Conservation (phyloP, 179 eudicot genomes). For the Silene coronaria region DNA sequence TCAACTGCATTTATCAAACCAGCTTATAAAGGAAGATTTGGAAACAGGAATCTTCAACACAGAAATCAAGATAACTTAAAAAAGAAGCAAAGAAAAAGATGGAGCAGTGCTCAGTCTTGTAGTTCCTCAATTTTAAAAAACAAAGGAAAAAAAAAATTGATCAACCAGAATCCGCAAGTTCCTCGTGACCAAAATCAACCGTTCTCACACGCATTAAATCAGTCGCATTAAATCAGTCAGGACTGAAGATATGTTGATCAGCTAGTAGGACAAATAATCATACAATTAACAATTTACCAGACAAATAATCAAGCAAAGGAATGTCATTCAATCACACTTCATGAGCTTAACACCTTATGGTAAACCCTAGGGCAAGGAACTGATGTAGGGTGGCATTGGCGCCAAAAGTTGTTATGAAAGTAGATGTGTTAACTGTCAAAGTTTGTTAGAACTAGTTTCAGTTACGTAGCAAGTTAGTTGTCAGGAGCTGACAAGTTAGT, state of each 20-base stretch:
- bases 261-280: neutral
- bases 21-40: slow-evolving; percentile 6
- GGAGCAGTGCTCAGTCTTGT: neutral
- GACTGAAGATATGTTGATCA: neutral
- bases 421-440: no score
- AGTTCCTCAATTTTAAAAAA: neutral
- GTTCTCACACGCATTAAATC: neutral
- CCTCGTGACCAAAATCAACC: neutral
- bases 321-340: neutral
- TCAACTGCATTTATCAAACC: slow-evolving; percentile 51
- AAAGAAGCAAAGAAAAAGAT: neutral
- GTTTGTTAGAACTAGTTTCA: no score
- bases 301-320: neutral
- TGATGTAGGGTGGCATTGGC: no score
- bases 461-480: no score
- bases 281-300: neutral
- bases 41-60: neutral
- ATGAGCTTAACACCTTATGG: neutral
- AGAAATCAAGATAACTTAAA: neutral
- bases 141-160: neutral
- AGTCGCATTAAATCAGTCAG: neutral
- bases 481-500: no score
- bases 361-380: neutral
- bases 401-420: no score
- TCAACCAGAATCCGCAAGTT: neutral